phyloP scores from a whole-genome alignment of 176 grass and related monocot species.

The Cocos nucifera region DNA sequence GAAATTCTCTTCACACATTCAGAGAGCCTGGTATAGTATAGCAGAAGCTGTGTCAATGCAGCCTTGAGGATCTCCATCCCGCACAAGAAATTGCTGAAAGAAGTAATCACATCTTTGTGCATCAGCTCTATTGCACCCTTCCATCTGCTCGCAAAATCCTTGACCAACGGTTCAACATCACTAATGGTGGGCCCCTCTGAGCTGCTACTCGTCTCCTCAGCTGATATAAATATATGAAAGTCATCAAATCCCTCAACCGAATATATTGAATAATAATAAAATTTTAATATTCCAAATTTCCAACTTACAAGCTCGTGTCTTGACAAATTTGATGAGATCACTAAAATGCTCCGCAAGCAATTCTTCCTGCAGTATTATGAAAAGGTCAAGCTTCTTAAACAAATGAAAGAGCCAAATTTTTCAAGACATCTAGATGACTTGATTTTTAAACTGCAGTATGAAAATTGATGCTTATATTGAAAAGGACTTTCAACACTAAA shows the following conservation, averaged over 20 bases:
- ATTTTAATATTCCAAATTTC: too few relatives aligned
- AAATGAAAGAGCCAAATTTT: too few relatives aligned
- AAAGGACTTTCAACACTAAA: too few relatives aligned
- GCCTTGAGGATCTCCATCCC: slow-evolving; percentile 98
- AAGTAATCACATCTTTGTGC: slow-evolving; percentile 97
- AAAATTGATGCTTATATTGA: too few relatives aligned
- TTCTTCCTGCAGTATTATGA: too few relatives aligned
- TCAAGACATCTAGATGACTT: too few relatives aligned
- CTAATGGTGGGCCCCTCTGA: slow-evolving; percentile 50
- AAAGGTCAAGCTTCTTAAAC: too few relatives aligned
- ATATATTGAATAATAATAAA: too few relatives aligned
- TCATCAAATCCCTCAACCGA: neutral
- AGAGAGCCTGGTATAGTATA: slow-evolving; percentile 86
- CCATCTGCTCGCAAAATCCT: slow-evolving; percentile 77
- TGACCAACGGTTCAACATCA: slow-evolving; percentile 69
- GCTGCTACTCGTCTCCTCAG: slow-evolving; percentile 38
- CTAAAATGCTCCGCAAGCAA: too few relatives aligned
- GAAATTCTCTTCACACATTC: slow-evolving; percentile 78
- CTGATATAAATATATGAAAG: slow-evolving; percentile 30
- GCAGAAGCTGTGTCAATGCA: slow-evolving; percentile 65
- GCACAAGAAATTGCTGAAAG: slow-evolving; percentile 91
- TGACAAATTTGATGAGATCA: too few relatives aligned
- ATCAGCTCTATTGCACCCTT: slow-evolving; percentile 94
- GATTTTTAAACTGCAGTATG: too few relatives aligned
- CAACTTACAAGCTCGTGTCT: too few relatives aligned